Percentiles rank a stretch among this genome's conserved stretches.
Conservation (phyloP, 1,139 yeast genomes). For the Meyerozyma athensensis region DNA sequence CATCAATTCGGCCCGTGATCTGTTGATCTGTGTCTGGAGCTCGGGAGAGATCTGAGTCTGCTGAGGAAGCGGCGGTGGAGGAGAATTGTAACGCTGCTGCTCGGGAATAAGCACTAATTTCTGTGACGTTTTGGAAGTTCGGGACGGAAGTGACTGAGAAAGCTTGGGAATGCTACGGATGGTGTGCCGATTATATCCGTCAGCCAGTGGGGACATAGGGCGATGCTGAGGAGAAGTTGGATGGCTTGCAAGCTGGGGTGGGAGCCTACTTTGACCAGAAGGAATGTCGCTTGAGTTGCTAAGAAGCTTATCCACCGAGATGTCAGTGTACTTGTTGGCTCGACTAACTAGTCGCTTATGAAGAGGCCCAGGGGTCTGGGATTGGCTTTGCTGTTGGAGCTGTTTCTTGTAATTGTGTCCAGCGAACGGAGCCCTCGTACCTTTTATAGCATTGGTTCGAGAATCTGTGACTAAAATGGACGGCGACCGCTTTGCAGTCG, state of each 20-base stretch:
- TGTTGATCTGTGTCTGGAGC: slow-evolving; percentile 30
- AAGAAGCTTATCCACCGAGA: slow-evolving; percentile 65
- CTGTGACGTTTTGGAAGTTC: slow-evolving; percentile 84
- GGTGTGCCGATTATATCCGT: slow-evolving; percentile 18
- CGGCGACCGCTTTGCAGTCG: slow-evolving; percentile 87
- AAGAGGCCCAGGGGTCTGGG: slow-evolving; percentile 8
- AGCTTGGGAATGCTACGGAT: slow-evolving; percentile 50
- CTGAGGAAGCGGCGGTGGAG: slow-evolving; percentile 15
- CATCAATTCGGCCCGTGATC: slow-evolving; percentile 67
- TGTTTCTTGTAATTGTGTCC: slow-evolving; percentile 47
- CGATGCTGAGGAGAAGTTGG: slow-evolving; percentile 12
- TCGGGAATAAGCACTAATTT: slow-evolving; percentile 84
- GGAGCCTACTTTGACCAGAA: slow-evolving; percentile 59
- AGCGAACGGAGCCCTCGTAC: slow-evolving; percentile 84
- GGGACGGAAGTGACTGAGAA: slow-evolving; percentile 68
- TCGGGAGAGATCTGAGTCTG: slow-evolving; percentile 14
- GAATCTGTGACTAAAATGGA: slow-evolving; percentile 90
- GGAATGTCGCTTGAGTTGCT: slow-evolving; percentile 83
- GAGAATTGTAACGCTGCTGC: slow-evolving; percentile 25
- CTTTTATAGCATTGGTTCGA: slow-evolving; percentile 52
- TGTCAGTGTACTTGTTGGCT: slow-evolving; percentile 54
- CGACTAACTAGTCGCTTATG: slow-evolving; percentile 26
- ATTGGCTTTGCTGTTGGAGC: slow-evolving; percentile 22
- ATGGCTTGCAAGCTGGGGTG: slow-evolving; percentile 22
- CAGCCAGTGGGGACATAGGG: slow-evolving; percentile 11